Conservation (phyloP, 2,329 filamentous ascomycete genomes). For the Scytalidium lignicola region DNA sequence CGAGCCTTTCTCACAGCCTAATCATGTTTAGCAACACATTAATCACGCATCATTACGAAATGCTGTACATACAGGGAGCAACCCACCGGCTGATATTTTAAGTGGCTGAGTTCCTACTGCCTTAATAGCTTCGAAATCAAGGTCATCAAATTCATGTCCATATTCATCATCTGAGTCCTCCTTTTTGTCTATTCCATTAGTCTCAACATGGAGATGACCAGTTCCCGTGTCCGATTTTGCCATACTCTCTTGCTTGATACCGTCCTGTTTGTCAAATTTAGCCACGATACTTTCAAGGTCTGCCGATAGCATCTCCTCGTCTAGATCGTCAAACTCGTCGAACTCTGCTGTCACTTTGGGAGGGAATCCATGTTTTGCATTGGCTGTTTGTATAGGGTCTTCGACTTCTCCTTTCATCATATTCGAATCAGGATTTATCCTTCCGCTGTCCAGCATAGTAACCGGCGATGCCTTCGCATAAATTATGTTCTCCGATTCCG, state of each 20-base stretch:
- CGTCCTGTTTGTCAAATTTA: conserved; percentile 41
- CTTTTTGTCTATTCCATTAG: conserved; percentile 32
- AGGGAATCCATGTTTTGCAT: background rate
- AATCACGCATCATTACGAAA: conserved; percentile 23
- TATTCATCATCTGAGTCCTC: conserved; percentile 66
- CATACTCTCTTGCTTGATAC: background rate
- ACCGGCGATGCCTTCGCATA: background rate
- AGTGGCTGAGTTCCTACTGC: conserved; percentile 65
- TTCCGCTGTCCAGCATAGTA: background rate
- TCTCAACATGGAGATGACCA: background rate
- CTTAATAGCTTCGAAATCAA: conserved; percentile 75
- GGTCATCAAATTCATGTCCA: conserved; percentile 56
- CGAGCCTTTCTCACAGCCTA: conserved; percentile 64
- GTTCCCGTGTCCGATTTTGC: conserved; percentile 3
- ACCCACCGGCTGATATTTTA: conserved; percentile 26
- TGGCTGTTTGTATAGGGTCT: background rate
- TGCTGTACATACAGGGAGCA: conserved; percentile 49
- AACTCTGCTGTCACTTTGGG: conserved; percentile 16
- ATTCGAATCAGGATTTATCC: background rate
- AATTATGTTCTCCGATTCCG: conserved; percentile 1
- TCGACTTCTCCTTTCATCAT: background rate
- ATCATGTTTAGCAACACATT: conserved; percentile 54
- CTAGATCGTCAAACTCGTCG: conserved; percentile 63
- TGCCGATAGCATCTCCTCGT: conserved; percentile 56
- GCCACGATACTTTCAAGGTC: conserved; percentile 54